Conservation (phyloP, 495 filamentous ascomycete species). For the Penicillium diatomitis region DNA sequence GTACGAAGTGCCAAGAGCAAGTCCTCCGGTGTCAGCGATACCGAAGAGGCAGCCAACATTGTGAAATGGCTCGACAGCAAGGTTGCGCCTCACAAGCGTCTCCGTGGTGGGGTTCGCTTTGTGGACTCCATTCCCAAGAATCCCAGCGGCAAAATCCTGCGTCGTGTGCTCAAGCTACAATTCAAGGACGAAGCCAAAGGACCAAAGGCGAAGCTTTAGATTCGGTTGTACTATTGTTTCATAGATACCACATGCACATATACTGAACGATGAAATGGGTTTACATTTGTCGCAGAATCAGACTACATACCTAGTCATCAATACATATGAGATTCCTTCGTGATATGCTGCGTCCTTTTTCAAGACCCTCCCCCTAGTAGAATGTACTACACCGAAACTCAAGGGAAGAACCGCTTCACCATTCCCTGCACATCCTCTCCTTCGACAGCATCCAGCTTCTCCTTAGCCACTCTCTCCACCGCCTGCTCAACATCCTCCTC, state of each 20-base stretch:
- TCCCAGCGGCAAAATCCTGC: constrained; percentile 78
- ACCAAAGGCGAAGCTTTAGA: constrained; percentile 36
- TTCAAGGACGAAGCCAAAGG: constrained; percentile 37
- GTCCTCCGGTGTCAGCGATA: constrained; percentile 38
- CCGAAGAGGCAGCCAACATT: constrained; percentile 53
- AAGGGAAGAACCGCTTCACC: constrained; percentile 32
- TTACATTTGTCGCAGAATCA: too few relatives aligned
- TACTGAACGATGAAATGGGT: too few relatives aligned
- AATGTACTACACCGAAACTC: neutral
- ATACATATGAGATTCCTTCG: too few relatives aligned
- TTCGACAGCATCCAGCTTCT: constrained; percentile 55
- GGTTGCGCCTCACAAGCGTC: constrained; percentile 63
- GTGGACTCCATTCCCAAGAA: constrained; percentile 80
- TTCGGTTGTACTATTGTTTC: neutral
- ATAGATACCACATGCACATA: neutral
- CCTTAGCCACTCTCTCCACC: constrained; percentile 53
- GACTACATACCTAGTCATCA: too few relatives aligned
- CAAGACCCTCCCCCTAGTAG: neutral
- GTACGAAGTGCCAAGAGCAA: constrained; percentile 48
- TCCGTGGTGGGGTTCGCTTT: constrained; percentile 77
- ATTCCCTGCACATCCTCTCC: constrained; percentile 53
- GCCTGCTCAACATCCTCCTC: constrained; percentile 51
- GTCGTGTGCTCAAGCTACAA: constrained; percentile 53
- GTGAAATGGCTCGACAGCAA: constrained; percentile 51
- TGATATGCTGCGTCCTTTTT: neutral